Conservation (phyloP, 208 protist genomes). For the Wallacemonas sp. region DNA sequence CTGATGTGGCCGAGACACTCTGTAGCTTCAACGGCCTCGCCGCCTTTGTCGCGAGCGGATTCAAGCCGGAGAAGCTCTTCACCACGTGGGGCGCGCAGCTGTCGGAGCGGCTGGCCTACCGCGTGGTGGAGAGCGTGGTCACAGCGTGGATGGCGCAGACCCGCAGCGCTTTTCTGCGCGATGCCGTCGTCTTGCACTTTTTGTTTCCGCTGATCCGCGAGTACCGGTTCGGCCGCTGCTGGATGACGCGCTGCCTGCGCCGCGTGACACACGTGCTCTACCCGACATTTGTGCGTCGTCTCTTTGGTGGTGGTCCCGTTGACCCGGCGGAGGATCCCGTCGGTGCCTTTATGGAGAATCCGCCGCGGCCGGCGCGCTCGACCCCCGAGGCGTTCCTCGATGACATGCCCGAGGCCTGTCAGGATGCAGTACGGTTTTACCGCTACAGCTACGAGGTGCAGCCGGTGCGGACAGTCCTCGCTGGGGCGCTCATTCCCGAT, state of each 20-base stretch:
- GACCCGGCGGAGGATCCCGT: constrained; percentile 12
- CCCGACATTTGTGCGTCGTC: constrained; percentile 33
- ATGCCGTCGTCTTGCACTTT: constrained; percentile 59
- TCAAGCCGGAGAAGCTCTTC: constrained; percentile 23
- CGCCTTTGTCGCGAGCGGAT: constrained; percentile 28
- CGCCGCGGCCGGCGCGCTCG: neutral
- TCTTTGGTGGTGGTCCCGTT: constrained; percentile 4
- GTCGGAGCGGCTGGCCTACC: constrained; percentile 41
- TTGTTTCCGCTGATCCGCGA: constrained; percentile 55
- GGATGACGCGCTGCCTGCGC: constrained; percentile 44
- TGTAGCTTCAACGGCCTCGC: constrained; percentile 30
- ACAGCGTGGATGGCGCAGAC: constrained; percentile 33
- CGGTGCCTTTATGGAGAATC: constrained; percentile 7
- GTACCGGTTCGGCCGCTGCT: constrained; percentile 57
- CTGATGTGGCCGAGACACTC: constrained; percentile 49
- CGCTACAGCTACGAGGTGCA: constrained; percentile 35
- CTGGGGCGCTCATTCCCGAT: constrained; percentile 47
- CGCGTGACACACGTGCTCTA: constrained; percentile 25
- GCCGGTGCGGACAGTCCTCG: constrained; percentile 42
- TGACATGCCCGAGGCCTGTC: constrained; percentile 35
- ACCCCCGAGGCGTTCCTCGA: constrained; percentile 16
- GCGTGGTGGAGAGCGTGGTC: constrained; percentile 58
- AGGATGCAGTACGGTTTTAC: constrained; percentile 53
- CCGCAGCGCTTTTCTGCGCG: constrained; percentile 31
- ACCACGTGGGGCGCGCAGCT: constrained; percentile 35